Evolutionary conservation across 108 stramenopile genomes (phyloP).

Genomic region (Discostella stelligeroides): DNA sequence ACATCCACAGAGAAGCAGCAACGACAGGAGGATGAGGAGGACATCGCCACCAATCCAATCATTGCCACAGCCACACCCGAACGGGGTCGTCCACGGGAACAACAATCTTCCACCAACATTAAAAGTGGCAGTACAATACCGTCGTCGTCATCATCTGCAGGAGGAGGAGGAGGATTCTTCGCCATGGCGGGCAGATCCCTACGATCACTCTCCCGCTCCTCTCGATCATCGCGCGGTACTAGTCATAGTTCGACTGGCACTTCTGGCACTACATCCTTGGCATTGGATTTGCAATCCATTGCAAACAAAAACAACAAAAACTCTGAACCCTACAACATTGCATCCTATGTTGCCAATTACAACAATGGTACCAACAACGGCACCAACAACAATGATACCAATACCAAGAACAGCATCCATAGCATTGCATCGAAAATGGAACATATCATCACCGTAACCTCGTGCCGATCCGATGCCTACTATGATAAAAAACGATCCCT

Average conservation of each 20-base stretch:
- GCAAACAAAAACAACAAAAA: neutral
- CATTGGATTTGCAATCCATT: neutral
- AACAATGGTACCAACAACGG: neutral
- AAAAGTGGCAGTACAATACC: too few relatives aligned
- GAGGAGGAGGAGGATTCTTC: constrained; percentile 1
- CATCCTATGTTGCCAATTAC: neutral
- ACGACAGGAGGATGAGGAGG: too few relatives aligned
- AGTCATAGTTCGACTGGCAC: neutral
- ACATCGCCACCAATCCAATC: too few relatives aligned
- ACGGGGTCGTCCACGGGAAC: too few relatives aligned
- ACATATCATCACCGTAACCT: constrained; percentile 83
- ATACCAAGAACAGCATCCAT: too few relatives aligned
- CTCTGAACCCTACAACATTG: too few relatives aligned
- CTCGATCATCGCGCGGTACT: constrained; percentile 15
- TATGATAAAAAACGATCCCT: constrained; percentile 87
- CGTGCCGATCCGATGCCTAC: constrained; percentile 84
- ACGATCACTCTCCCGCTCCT: constrained; percentile 32
- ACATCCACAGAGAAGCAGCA: too few relatives aligned
- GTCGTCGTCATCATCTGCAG: too few relatives aligned
- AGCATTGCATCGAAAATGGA: constrained; percentile 7
- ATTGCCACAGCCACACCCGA: too few relatives aligned
- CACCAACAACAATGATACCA: neutral
- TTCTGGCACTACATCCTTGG: neutral
- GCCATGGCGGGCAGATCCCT: constrained; percentile 25
- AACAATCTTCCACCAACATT: too few relatives aligned